Conservation (phyloP, 208 protist species). For the Porcisia deanei region DNA sequence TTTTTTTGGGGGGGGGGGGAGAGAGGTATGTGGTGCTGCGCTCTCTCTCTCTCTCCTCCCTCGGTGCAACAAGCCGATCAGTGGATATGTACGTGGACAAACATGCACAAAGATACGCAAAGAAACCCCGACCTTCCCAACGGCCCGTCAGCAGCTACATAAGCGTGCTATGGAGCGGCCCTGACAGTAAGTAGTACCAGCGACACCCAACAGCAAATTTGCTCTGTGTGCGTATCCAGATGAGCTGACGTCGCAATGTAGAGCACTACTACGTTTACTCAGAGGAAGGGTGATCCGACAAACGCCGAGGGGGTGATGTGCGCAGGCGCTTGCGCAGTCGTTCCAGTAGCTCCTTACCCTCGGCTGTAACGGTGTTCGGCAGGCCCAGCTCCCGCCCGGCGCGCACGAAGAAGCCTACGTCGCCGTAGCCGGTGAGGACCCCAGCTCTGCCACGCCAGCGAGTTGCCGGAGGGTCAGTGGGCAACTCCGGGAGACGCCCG, state of each 20-base stretch:
- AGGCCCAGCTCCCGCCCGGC: constrained; percentile 60
- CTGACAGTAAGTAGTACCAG: not conserved
- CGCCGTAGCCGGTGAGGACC: constrained; percentile 64
- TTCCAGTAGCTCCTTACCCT: constrained; percentile 53
- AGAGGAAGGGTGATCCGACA: constrained; percentile 5
- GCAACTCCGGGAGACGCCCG: constrained; percentile 74
- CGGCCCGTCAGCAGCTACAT: not conserved
- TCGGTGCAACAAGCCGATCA: not conserved
- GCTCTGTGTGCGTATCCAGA: not conserved
- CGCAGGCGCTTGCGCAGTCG: constrained; percentile 72
- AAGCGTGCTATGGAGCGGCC: not conserved
- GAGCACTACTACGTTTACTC: constrained; percentile 4
- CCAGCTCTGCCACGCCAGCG: constrained; percentile 19
- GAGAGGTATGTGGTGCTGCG: not conserved
- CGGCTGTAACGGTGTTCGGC: constrained; percentile 73
- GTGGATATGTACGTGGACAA: not conserved
- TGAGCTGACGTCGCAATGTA: not conserved
- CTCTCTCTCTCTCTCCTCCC: not conserved
- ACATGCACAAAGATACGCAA: not conserved
- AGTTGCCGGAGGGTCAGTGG: constrained; percentile 56
- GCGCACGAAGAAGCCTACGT: constrained; percentile 72
- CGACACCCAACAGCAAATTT: not conserved
- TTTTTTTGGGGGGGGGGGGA: not conserved
- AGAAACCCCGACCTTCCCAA: not conserved
- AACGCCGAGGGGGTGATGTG: constrained; percentile 17